Evolutionary conservation across 2,329 filamentous ascomycete genomes (phyloP).

Genomic region (Clarireedia hainanense): DNA sequence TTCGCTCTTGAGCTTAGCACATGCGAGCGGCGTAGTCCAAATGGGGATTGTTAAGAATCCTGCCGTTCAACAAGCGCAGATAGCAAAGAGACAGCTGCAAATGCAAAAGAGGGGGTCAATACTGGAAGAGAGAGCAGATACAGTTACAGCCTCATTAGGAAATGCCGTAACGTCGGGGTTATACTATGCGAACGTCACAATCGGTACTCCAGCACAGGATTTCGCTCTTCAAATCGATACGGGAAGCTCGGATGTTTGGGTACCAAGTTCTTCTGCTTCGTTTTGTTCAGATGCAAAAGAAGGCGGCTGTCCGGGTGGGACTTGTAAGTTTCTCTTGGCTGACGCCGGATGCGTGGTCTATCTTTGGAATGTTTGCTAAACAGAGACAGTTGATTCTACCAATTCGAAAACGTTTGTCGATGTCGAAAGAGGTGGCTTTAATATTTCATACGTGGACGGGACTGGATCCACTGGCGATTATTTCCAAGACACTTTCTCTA

Average conservation of each 20-base stretch:
- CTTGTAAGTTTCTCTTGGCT: constrained; percentile 35
- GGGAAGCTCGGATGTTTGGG: constrained; percentile 56
- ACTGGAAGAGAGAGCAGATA: constrained; percentile 12
- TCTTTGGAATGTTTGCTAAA: neutral
- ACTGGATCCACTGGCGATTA: constrained; percentile 48
- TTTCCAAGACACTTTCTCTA: constrained; percentile 46
- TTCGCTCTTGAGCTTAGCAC: constrained; percentile 1
- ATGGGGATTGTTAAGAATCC: constrained; percentile 20
- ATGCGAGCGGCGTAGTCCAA: constrained; percentile 10
- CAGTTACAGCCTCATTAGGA: constrained; percentile 16
- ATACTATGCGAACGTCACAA: constrained; percentile 39
- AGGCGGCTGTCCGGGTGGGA: constrained; percentile 37
- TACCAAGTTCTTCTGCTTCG: constrained; percentile 32
- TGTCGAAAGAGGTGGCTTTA: constrained; percentile 39
- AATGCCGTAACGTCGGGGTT: constrained; percentile 49
- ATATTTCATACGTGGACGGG: constrained; percentile 54
- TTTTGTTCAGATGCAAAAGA: constrained; percentile 24
- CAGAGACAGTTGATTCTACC: constrained; percentile 37
- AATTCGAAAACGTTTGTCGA: constrained; percentile 42
- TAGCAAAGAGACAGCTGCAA: constrained; percentile 13
- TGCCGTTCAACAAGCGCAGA: constrained; percentile 17
- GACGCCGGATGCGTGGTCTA: neutral
- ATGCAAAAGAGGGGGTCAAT: constrained; percentile 6
- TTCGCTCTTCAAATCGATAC: constrained; percentile 52
- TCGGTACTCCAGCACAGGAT: constrained; percentile 51